These are phyloP conservation scores for Pyrenula aspistea DNA, from an alignment of 495 filamentous ascomycete species.

Conservation along the genomic window DNA sequence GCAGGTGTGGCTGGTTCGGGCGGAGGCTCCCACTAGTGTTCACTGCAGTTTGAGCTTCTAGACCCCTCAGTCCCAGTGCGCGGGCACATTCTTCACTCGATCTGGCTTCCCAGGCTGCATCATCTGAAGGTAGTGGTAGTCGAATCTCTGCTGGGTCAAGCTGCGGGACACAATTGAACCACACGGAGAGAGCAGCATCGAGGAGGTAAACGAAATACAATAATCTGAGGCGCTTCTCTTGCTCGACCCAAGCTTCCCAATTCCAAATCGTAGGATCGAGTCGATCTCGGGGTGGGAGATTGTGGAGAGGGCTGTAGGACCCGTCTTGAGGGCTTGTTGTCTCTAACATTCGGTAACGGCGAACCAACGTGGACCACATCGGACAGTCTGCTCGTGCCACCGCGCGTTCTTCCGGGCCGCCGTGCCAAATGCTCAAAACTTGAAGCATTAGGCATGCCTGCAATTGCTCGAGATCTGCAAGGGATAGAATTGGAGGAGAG, in stretches of 20 bases:
- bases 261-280: constrained; percentile 30
- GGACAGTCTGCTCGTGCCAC: constrained; percentile 39
- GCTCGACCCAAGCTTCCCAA: constrained; percentile 53
- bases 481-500: not conserved
- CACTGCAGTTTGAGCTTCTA: constrained; percentile 20
- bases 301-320: constrained; percentile 26
- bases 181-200: constrained; percentile 47
- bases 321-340: constrained; percentile 17
- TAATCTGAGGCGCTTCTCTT: constrained; percentile 51
- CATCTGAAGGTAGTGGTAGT: constrained; percentile 51
- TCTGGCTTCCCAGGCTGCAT: constrained; percentile 53
- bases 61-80: constrained; percentile 43
- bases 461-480: constrained; percentile 38
- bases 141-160: constrained; percentile 44
- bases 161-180: constrained; percentile 47
- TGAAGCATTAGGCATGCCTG: constrained; percentile 46
- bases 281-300: constrained; percentile 19
- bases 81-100: constrained; percentile 43
- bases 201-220: constrained; percentile 47
- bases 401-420: constrained; percentile 43
- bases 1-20: constrained; percentile 46
- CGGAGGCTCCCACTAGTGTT: constrained; percentile 46
- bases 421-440: constrained; percentile 50
- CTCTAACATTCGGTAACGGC: constrained; percentile 34
- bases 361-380: constrained; percentile 35